phyloP scores from a whole-genome alignment of 352 stramenopile genomes.

The Saprolegnia parasitica region DNA sequence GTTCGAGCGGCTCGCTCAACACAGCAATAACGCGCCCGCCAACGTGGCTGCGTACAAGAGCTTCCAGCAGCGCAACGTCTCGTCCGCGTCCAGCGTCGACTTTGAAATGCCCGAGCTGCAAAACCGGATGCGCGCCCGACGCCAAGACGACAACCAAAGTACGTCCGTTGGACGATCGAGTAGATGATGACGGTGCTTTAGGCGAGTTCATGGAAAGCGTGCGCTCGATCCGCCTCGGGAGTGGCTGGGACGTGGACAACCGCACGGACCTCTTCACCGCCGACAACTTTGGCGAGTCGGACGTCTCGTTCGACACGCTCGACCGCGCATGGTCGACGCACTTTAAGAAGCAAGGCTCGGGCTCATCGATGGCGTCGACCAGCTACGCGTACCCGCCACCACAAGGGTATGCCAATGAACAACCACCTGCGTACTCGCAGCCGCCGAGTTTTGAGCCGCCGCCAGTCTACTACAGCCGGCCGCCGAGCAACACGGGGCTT shows the following conservation, averaged over 20 bases:
- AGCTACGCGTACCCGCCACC: not conserved
- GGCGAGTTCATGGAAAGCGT: conserved; percentile 23
- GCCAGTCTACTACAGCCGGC: not conserved
- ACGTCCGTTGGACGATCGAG: not conserved
- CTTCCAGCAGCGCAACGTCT: not conserved
- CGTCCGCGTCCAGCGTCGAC: not conserved
- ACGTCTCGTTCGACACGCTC: conserved; percentile 22
- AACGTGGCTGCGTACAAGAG: not conserved
- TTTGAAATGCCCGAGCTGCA: conserved; percentile 10
- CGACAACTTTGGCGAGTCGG: conserved; percentile 25
- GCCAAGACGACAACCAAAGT: conserved; percentile 16
- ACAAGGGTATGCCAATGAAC: not conserved
- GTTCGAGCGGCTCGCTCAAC: conserved; percentile 11
- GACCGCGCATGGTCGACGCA: conserved; percentile 13
- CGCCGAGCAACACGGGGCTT: not conserved
- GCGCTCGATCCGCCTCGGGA: conserved; percentile 18
- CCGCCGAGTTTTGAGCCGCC: no score
- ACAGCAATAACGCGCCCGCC: not conserved
- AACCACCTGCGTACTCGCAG: not conserved
- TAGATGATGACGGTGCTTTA: not conserved
- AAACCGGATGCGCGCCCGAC: conserved; percentile 21
- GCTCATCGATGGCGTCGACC: not conserved
- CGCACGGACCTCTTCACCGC: conserved; percentile 20
- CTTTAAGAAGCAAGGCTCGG: conserved; percentile 7
- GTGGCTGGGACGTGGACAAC: conserved; percentile 10